A percentile compares a stretch with the other conserved stretches of the same genome.
Conservation (phyloP, 2,329 filamentous ascomycete genomes). For the Fusarium hostae region DNA sequence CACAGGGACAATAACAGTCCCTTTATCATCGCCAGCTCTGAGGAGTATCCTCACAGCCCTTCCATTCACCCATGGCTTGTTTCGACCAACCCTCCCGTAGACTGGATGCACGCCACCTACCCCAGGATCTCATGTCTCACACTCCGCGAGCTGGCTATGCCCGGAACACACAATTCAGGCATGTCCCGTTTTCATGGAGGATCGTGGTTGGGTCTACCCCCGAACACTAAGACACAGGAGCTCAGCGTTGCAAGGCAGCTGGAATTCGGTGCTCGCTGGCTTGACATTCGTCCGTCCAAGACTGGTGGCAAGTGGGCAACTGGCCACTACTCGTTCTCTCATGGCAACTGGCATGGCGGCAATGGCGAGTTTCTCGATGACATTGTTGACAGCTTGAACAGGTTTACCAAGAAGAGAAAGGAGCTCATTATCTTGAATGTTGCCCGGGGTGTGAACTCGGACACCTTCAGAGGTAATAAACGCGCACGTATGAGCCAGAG, state of each 20-base stretch:
- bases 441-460: not conserved
- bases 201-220: accelerated
- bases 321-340: not conserved
- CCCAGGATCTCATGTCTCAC: not conserved
- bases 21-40: not conserved
- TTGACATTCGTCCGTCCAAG: not conserved
- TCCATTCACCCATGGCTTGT: not conserved
- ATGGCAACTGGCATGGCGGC: not conserved
- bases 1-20: not conserved
- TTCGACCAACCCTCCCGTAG: not conserved
- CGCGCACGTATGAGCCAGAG: not conserved
- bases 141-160: not conserved
- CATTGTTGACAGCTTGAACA: not conserved
- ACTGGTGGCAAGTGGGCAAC: not conserved
- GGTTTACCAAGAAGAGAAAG: not conserved
- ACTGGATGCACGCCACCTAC: not conserved
- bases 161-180: not conserved
- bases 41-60: not conserved
- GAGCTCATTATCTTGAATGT: not conserved
- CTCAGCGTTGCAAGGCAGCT: not conserved
- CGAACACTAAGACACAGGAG: not conserved
- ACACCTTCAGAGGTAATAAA: not conserved
- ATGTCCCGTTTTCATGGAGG: not conserved
- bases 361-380: not conserved
- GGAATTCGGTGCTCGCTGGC: not conserved